Evolutionary conservation across 805 yeast species (phyloP).

Genomic region (Yarrowia hollandica): DNA sequence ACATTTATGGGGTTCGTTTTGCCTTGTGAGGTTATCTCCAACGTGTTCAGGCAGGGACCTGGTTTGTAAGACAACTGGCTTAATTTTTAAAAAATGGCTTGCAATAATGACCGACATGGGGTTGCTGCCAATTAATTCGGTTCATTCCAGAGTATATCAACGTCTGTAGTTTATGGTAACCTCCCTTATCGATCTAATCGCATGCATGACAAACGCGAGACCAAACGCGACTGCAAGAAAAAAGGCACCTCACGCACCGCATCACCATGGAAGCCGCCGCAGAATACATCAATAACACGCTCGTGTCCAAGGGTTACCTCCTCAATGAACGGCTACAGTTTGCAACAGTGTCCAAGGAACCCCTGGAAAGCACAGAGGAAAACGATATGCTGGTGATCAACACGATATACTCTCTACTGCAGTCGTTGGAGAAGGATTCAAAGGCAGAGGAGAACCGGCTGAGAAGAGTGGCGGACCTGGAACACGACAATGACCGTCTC

Average conservation of each 20-base stretch:
- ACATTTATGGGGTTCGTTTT: too few species aligned
- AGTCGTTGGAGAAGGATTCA: conserved; percentile 32
- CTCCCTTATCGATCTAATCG: background rate
- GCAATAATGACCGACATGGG: too few species aligned
- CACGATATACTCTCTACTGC: conserved; percentile 35
- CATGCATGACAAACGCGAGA: background rate
- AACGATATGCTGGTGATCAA: conserved; percentile 36
- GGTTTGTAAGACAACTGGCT: too few species aligned
- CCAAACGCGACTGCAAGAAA: background rate
- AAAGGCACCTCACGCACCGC: background rate
- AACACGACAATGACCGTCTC: conserved; percentile 25
- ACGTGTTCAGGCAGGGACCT: too few species aligned
- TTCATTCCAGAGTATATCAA: too few species aligned
- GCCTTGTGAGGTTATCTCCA: too few species aligned
- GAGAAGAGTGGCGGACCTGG: conserved; percentile 29
- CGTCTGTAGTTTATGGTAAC: too few species aligned
- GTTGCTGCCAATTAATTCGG: too few species aligned
- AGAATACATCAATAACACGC: conserved; percentile 34
- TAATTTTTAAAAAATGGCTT: too few species aligned
- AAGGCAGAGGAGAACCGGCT: conserved; percentile 29
- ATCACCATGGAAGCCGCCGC: conserved; percentile 4
- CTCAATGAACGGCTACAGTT: conserved; percentile 32
- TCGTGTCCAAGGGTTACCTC: conserved; percentile 35
- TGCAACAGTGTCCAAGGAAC: conserved; percentile 27
- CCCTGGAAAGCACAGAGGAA: conserved; percentile 3